Base-by-base conservation (phyloP, 441 rosid species). In the Erodium moschatum region DNA sequence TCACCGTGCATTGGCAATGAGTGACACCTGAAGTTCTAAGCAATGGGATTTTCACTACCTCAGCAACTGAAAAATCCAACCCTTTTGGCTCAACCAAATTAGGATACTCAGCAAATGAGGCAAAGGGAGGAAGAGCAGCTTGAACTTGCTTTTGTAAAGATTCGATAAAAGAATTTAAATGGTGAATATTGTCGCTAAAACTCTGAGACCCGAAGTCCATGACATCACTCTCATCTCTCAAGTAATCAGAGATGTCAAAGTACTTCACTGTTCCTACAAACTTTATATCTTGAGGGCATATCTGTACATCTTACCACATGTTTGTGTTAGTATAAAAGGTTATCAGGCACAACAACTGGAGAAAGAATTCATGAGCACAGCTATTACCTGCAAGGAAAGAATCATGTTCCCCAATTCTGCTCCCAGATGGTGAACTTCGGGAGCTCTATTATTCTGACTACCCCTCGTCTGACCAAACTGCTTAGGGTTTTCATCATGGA, bases 321-420 rank as follows among this genome's bases (percentile, higher is more conserved):
- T 73, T 77, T 67, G 54, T 73, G 78, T 84, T 77, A 84, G 74
- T 50, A 48, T 40, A 64, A 42, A 67, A 70, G 61, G 20, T 74
- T 33, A 70, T 42, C 16, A 48, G 66, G 29, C 64, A 38, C 5
- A 72, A 73, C 8, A 44, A 24, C 35, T 24, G 46, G 65, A 66
- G 71, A 72, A 70, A 54, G 75, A 27, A 42, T 67, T 65, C 67
- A 44, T 65, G 71, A 74, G 70, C 69, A 72, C 70, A 72, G 73
- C 70, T 70, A 80, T 82, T 82, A 95, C 99, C 99, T 89, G 88
- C 75, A 95, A 74, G 75, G 71, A 70, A 79, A 90, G 81, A 69
- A 75, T 74, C 48, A 87, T 79, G 68, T 81, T 81, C 74, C 79
- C 77, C 82, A 89, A 85, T 76, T 92, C 90, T 31, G 85, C 88